These are phyloP conservation scores for Beauveria bassiana DNA, from an alignment of 2,329 filamentous ascomycete species.

Conservation along the genomic window DNA sequence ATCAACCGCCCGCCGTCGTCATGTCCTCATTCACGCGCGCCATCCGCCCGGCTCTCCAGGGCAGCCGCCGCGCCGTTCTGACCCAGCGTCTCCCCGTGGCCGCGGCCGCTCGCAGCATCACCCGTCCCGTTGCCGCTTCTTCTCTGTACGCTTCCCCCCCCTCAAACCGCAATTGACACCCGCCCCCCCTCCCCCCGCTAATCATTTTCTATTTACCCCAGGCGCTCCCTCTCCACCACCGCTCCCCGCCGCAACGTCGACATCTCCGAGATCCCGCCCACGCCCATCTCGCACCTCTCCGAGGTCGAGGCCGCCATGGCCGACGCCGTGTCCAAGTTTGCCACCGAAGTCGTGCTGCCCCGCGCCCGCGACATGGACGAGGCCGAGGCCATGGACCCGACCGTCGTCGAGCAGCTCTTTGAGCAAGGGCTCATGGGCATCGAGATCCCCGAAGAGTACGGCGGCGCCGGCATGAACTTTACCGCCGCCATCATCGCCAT, in stretches of 20 bases:
- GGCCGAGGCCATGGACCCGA: conserved; percentile 84
- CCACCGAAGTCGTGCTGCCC: conserved; percentile 78
- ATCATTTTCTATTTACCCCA: conserved; percentile 13
- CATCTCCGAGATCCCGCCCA: conserved; percentile 73
- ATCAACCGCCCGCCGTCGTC: conserved; percentile 17
- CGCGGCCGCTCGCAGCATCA: conserved; percentile 5
- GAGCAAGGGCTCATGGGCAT: conserved; percentile 97
- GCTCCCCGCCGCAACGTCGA: conserved; percentile 46
- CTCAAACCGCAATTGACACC: background rate
- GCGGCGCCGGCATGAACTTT: conserved; percentile 98
- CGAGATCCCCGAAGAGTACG: conserved; percentile 95
- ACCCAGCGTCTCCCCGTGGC: conserved; percentile 22
- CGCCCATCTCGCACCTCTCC: conserved; percentile 86
- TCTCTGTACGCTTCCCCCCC: conserved; percentile 19
- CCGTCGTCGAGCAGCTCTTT: conserved; percentile 84
- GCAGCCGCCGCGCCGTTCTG: conserved; percentile 34
- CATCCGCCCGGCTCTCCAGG: conserved; percentile 43
- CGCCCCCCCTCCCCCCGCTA: background rate
- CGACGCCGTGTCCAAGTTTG: conserved; percentile 85
- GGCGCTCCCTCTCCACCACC: conserved; percentile 55
- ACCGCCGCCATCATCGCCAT: conserved; percentile 93
- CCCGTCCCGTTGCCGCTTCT: conserved; percentile 17
- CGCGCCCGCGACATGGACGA: conserved; percentile 98
- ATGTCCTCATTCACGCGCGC: conserved; percentile 45
- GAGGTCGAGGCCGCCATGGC: conserved; percentile 86